Conservation (phyloP, 371 early-diverging fungal genomes). For the Amoeboaphelidium occidentale region DNA sequence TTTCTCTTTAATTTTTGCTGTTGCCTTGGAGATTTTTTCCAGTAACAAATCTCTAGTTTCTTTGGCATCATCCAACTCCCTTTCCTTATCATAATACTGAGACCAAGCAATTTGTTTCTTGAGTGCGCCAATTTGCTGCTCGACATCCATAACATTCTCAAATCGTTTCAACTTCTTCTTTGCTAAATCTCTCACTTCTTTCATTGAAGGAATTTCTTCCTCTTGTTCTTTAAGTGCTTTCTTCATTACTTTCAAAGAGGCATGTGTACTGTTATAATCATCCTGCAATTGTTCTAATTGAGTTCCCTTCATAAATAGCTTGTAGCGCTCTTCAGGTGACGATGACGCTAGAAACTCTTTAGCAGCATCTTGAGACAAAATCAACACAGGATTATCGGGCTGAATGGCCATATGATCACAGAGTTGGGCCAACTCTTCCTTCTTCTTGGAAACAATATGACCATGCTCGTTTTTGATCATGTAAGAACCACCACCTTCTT, state of each 20-base stretch:
- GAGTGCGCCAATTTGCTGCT: constrained; percentile 24
- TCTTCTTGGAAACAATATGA: constrained; percentile 31
- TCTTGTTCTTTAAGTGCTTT: neutral
- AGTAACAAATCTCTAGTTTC: no score
- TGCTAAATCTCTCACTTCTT: constrained; percentile 4
- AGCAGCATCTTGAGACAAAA: constrained; percentile 79
- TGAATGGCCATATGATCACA: constrained; percentile 68
- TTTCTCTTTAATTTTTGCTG: no score
- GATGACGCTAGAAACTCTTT: constrained; percentile 60
- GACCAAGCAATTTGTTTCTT: constrained; percentile 54
- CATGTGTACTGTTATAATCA: constrained; percentile 41
- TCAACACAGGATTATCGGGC: constrained; percentile 72
- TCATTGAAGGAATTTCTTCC: constrained; percentile 21
- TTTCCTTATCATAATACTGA: constrained; percentile 32
- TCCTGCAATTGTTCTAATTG: constrained; percentile 42
- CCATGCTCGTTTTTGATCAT: constrained; percentile 37
- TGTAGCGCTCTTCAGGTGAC: constrained; percentile 57
- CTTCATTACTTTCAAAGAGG: neutral
- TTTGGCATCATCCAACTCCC: no score
- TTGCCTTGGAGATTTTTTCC: no score
- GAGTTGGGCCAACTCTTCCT: constrained; percentile 53
- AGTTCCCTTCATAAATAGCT: constrained; percentile 61
- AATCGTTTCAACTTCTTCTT: constrained; percentile 3
- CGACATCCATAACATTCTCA: constrained; percentile 14
- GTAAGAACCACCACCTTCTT: constrained; percentile 39